Evolutionary conservation across 2,329 filamentous ascomycete species (phyloP).

Genomic region (Fusarium armeniacum): DNA sequence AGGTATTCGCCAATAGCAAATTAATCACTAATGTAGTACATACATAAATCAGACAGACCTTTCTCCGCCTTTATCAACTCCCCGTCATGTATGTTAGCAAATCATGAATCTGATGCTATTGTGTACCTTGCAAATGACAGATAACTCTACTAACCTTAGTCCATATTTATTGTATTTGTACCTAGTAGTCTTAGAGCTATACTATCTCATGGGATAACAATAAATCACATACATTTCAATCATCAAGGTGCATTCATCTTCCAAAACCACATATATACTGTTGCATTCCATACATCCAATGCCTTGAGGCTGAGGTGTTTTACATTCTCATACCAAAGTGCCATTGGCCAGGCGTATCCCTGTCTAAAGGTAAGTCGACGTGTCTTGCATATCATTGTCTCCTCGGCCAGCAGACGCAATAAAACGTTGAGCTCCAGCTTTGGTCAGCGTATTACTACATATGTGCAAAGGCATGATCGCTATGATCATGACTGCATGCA

Average conservation of each 20-base stretch:
- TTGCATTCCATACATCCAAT: background rate
- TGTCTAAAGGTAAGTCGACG: conserved; percentile 43
- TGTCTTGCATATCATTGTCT: conserved; percentile 51
- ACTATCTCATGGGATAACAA: background rate
- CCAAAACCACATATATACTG: background rate
- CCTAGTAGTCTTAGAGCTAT: too few species aligned
- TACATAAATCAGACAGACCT: background rate
- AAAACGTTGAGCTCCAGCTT: background rate
- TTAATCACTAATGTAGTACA: background rate
- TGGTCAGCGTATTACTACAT: background rate
- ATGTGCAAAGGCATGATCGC: background rate
- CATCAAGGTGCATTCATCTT: background rate
- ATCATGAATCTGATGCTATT: background rate
- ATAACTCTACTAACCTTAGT: background rate
- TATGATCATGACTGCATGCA: background rate
- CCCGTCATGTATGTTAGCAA: background rate
- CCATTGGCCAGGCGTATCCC: conserved; percentile 11
- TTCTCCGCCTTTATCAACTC: background rate
- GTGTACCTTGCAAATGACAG: background rate
- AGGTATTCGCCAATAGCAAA: background rate
- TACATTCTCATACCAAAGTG: background rate
- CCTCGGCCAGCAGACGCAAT: background rate
- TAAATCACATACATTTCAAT: background rate
- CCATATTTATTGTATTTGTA: background rate
- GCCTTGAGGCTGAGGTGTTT: conserved; percentile 4